Percentiles rank a stretch among this genome's conserved stretches.
Evolutionary conservation across 768 basidiomycete genomes (phyloP).

Genomic region (Rhodotorula diobovata): DNA sequence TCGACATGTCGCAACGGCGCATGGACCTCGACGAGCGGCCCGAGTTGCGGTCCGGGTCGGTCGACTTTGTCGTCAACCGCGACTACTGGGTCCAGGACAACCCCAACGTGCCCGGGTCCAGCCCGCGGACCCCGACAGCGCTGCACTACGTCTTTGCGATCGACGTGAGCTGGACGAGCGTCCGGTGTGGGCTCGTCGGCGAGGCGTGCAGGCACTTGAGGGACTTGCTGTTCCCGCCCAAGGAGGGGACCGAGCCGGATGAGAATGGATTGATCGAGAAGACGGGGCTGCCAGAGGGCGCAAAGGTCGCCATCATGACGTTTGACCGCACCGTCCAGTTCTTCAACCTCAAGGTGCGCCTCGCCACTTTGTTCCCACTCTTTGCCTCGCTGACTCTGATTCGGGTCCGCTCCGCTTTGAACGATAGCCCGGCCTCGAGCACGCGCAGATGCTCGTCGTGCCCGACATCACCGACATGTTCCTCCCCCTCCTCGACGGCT

Average conservation of each 20-base stretch:
- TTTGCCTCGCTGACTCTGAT: neutral
- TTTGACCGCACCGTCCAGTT: constrained; percentile 79
- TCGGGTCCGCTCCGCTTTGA: too few relatives aligned
- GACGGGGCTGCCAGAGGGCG: constrained; percentile 39
- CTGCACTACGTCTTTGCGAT: constrained; percentile 79
- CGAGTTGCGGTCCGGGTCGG: constrained; percentile 82
- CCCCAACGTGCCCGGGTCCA: constrained; percentile 36
- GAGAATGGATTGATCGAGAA: constrained; percentile 15
- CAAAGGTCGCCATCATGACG: constrained; percentile 68
- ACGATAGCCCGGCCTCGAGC: constrained; percentile 51
- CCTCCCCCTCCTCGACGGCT: constrained; percentile 63
- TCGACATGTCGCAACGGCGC: constrained; percentile 71
- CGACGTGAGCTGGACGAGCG: constrained; percentile 70
- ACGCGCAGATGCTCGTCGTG: constrained; percentile 69
- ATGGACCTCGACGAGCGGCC: constrained; percentile 75
- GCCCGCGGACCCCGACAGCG: constrained; percentile 57
- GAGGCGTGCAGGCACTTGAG: constrained; percentile 63
- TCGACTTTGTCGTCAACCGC: constrained; percentile 77
- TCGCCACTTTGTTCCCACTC: neutral
- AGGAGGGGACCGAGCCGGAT: constrained; percentile 44
- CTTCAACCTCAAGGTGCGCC: constrained; percentile 69
- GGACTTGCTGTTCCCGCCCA: constrained; percentile 60
- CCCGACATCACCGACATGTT: constrained; percentile 91
- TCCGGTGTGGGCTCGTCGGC: constrained; percentile 64
- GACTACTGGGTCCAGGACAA: constrained; percentile 71